Conservation (phyloP, 148 eudicot species). For the Rhododendron vialii region DNA sequence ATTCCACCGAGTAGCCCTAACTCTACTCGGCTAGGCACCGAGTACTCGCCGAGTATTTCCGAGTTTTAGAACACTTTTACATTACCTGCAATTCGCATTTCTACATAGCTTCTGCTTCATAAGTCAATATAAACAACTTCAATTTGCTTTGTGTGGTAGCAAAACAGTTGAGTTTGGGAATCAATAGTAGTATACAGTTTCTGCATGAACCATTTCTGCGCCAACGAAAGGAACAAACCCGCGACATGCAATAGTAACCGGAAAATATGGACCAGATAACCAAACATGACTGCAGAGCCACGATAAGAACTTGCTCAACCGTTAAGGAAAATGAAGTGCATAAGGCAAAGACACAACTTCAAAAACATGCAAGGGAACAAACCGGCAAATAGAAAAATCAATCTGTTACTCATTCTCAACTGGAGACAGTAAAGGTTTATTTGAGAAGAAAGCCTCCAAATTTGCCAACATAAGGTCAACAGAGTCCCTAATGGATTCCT, state of each 20-base stretch:
- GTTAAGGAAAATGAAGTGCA: not conserved
- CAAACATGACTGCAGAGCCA: not conserved
- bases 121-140: not conserved
- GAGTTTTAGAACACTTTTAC: too few species aligned
- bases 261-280: not conserved
- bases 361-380: not conserved
- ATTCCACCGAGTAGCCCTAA: too few species aligned
- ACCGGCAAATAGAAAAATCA: not conserved
- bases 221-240: not conserved
- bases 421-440: conserved; percentile 39
- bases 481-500: conserved; percentile 35
- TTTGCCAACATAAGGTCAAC: conserved; percentile 43
- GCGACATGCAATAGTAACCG: not conserved
- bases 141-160: not conserved
- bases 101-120: not conserved
- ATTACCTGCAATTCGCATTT: not conserved
- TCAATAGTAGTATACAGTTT: not conserved
- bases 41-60: too few species aligned
- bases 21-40: too few species aligned
- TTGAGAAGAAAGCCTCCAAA: conserved; percentile 59
- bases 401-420: conserved; percentile 18
- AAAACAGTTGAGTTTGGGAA: not conserved
- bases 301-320: not conserved
- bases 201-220: not conserved
- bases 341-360: not conserved